Base-by-base conservation (phyloP, 768 basidiomycete species). In the Phylloporus scabripes region DNA sequence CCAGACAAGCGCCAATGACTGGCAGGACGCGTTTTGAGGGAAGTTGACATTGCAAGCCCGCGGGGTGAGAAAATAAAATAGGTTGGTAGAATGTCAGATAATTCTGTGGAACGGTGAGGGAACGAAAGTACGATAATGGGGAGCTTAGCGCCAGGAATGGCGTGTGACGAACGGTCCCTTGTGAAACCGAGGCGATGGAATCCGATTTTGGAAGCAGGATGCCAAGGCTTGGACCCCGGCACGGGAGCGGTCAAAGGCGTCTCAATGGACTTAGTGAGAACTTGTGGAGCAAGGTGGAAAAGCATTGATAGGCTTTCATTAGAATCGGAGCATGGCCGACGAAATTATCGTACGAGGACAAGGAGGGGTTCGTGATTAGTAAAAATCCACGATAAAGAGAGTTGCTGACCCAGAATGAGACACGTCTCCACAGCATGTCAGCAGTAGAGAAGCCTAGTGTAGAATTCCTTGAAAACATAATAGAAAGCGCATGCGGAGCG, bases 181-280 rank as follows among this genome's bases (percentile, higher is more conserved):
- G 26, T 32, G 36, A 50, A 62, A 56, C 57, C 48, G 61, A 59
- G 62, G 62, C 57, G 52, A 32, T 44, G 40, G 47, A 39, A 43
- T 38, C 46, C 54, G 39, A 34, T 39, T 62, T 57, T 49, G 59
- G 51, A 51, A 58, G 11, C 41, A 44, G 53, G 55, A 54, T 43
- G 18, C 47, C 45, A 48, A 53, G 31, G 18, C 11, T 4, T 21
- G 6, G 15, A 28, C 28, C 7, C 28, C 28, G 6, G 24, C 24
- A 8, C 7, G 24, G 7, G 8, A 21, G n/a, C 6, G 37, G 7
- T 17, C 39, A 12, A 26, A 46, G 32, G 43, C 31, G 37, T 42
- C 57, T 49, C 47, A 45, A 55, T 60, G 58, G 60, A 56, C 60
- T 51, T 55, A 46, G 58, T 50, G 39, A 55, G 53, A 51, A 51